phyloP scores from a whole-genome alignment of 2,329 filamentous ascomycete species.

The Pseudogymnoascus sp. region DNA sequence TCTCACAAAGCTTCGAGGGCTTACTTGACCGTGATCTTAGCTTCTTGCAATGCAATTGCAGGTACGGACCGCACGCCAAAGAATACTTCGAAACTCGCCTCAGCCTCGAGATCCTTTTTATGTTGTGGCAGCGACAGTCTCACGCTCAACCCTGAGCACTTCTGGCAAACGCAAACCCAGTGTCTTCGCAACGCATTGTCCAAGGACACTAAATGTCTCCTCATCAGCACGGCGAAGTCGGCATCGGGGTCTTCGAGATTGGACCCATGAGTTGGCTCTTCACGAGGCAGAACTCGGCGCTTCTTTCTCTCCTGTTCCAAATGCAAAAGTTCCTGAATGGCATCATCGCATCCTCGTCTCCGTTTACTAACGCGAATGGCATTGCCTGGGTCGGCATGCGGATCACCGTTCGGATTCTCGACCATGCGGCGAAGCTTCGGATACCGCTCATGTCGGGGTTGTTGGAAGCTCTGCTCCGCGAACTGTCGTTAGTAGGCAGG shows the following conservation, averaged over 20 bases:
- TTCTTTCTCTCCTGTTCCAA: conserved; percentile 22
- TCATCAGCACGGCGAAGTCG: conserved; percentile 24
- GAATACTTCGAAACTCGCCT: conserved; percentile 18
- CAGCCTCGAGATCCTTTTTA: conserved; percentile 10
- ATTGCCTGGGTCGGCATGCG: conserved; percentile 15
- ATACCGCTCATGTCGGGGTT: conserved; percentile 13
- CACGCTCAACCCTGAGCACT: conserved; percentile 17
- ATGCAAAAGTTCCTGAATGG: conserved; percentile 23
- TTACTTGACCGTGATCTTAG: conserved; percentile 21
- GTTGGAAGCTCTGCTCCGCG: conserved; percentile 7
- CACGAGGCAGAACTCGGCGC: conserved; percentile 26
- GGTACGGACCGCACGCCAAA: conserved; percentile 18
- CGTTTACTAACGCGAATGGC: conserved; percentile 23
- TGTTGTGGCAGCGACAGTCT: conserved; percentile 16
- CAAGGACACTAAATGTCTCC: conserved; percentile 24
- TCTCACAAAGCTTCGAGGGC: conserved; percentile 12
- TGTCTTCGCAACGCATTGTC: conserved; percentile 23
- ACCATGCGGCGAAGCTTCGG: conserved; percentile 14
- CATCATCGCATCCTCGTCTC: conserved; percentile 22
- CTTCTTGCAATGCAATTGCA: conserved; percentile 18
- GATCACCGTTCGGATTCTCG: conserved; percentile 16
- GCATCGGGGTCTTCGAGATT: conserved; percentile 17
- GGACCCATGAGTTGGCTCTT: conserved; percentile 17
- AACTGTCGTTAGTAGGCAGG: conserved; percentile 10
- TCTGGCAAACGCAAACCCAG: conserved; percentile 21